These are phyloP conservation scores for Isatis tinctoria DNA, from an alignment of 345 rosid genomes.

Conservation along the genomic window DNA sequence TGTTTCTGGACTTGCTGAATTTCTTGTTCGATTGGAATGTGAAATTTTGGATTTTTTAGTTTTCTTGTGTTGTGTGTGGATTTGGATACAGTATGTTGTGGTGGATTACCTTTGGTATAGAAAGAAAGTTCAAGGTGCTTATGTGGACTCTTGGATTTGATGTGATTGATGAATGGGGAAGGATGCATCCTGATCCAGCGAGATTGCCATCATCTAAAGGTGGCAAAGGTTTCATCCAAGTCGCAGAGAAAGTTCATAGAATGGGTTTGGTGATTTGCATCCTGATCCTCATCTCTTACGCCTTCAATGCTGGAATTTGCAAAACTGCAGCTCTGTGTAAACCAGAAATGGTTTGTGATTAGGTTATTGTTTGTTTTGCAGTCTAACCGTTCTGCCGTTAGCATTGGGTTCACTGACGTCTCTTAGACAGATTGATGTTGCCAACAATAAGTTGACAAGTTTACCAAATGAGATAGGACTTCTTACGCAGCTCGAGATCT, in stretches of 20 bases:
- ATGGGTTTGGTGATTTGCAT: no score
- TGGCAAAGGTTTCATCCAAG: conserved; percentile 76
- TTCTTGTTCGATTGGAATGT: not conserved
- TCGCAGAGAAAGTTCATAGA: conserved; percentile 69
- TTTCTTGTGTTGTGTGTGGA: not conserved
- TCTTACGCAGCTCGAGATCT: conserved; percentile 68
- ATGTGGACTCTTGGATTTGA: conserved; percentile 67
- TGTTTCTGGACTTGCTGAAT: not conserved
- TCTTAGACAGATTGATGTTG: conserved; percentile 61
- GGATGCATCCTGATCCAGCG: conserved; percentile 69
- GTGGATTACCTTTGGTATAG: conserved; percentile 98
- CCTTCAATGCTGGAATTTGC: no score
- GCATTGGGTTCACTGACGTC: conserved; percentile 53
- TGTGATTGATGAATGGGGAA: conserved; percentile 96
- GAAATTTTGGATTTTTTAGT: not conserved
- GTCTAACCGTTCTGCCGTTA: conserved; percentile 61
- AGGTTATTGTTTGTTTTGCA: conserved; percentile 33
- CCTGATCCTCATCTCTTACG: not conserved
- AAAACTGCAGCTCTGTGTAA: no score
- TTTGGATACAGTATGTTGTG: conserved; percentile 67
- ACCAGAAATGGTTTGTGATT: not conserved
- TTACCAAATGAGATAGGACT: conserved; percentile 67
- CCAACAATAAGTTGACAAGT: conserved; percentile 62
- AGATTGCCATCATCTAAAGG: conserved; percentile 92
- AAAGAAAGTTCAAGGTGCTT: conserved; percentile 70